Evolutionary conservation across 768 basidiomycete species (phyloP).

Genomic region (Tremella yokohamensis): DNA sequence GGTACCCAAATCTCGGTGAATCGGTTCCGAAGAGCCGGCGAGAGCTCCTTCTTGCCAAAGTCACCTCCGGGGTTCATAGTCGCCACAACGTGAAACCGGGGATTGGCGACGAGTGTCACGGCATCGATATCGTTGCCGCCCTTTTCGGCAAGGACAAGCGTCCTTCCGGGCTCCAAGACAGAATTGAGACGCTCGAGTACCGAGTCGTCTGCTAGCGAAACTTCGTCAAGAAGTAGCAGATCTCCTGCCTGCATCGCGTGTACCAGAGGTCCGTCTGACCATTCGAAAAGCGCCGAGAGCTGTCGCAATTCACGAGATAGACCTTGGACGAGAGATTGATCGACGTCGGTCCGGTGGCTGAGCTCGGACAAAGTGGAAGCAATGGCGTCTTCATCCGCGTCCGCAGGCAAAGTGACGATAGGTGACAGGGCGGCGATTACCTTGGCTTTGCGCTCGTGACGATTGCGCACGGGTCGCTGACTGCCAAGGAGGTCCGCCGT

Average conservation of each 20-base stretch:
- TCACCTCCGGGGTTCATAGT: conserved; percentile 99
- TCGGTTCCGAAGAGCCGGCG: conserved; percentile 90
- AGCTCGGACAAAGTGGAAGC: conserved; percentile 33
- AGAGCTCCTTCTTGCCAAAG: conserved; percentile 97
- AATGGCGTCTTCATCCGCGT: conserved; percentile 28
- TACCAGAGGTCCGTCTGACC: conserved; percentile 95
- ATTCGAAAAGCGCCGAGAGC: conserved; percentile 81
- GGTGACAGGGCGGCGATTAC: conserved; percentile 20
- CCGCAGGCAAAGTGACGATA: conserved; percentile 7
- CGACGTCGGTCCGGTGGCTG: conserved; percentile 55
- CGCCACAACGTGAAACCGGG: conserved; percentile 80
- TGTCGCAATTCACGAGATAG: conserved; percentile 43
- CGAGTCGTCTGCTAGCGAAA: conserved; percentile 95
- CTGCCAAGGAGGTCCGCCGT: conserved; percentile 95
- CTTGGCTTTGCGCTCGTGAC: conserved; percentile 52
- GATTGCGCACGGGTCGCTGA: conserved; percentile 79
- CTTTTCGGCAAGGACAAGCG: conserved; percentile 85
- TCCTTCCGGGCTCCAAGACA: conserved; percentile 85
- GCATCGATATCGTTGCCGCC: conserved; percentile 71
- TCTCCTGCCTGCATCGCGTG: conserved; percentile 82
- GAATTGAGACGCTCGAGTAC: conserved; percentile 96
- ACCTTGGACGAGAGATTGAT: conserved; percentile 53
- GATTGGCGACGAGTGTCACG: conserved; percentile 63
- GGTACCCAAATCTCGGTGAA: conserved; percentile 99
- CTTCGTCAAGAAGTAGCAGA: conserved; percentile 89